Evolutionary conservation across 345 rosid genomes (phyloP).

Genomic region (Sonneratia alba): DNA sequence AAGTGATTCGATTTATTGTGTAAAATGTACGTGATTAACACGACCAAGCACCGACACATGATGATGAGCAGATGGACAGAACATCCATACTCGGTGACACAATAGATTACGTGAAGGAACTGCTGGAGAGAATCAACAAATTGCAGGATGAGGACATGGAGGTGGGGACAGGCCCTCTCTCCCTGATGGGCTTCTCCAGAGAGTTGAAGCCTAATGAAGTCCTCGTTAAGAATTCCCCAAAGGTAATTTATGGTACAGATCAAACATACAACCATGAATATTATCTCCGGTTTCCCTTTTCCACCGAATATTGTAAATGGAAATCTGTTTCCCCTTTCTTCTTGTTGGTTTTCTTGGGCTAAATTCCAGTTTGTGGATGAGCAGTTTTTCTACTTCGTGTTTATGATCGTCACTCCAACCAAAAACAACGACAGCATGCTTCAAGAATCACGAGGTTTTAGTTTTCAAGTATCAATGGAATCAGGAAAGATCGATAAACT

Average conservation of each 20-base stretch:
- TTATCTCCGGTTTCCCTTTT: too few relatives aligned
- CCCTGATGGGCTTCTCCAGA: slow-evolving; percentile 28
- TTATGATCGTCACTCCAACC: too few relatives aligned
- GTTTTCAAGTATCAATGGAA: too few relatives aligned
- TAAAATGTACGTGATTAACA: not conserved
- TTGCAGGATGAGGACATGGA: slow-evolving; percentile 40
- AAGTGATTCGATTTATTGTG: not conserved
- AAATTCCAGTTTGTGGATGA: too few relatives aligned
- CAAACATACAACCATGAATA: too few relatives aligned
- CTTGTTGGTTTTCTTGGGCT: too few relatives aligned
- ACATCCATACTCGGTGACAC: slow-evolving; percentile 45
- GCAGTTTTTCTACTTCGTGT: too few relatives aligned
- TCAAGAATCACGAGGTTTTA: too few relatives aligned
- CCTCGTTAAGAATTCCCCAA: slow-evolving; percentile 70
- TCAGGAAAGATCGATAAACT: too few relatives aligned
- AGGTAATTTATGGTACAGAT: slow-evolving; percentile 29
- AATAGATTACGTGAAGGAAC: slow-evolving; percentile 53
- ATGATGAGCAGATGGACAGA: slow-evolving; percentile 33
- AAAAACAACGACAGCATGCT: too few relatives aligned
- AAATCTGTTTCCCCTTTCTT: too few relatives aligned
- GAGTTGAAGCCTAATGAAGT: slow-evolving; percentile 46
- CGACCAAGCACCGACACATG: not conserved
- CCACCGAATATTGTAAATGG: too few relatives aligned
- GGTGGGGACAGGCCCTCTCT: slow-evolving; percentile 23
- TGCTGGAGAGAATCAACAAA: slow-evolving; percentile 47